Conservation (phyloP, 2,329 filamentous ascomycete genomes). For the Fusarium decemcellulare region DNA sequence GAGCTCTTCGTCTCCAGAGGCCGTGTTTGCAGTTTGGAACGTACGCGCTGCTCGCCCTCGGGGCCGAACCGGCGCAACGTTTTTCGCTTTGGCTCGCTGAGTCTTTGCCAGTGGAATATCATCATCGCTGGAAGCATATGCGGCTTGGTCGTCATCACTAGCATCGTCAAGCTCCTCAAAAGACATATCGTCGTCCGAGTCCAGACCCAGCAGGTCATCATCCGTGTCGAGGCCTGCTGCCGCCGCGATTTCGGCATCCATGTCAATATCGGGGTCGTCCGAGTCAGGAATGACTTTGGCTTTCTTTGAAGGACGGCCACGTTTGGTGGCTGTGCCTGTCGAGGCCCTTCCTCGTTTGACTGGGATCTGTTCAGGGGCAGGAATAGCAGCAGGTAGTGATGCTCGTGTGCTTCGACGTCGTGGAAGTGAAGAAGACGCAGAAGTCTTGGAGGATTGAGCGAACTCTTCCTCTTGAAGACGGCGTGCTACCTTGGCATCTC, state of each 20-base stretch:
- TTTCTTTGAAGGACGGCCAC: constrained; percentile 49
- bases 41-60: no score
- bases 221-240: constrained; percentile 37
- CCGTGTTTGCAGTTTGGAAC: no score
- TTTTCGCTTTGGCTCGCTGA: no score
- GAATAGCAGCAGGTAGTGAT: constrained; percentile 12
- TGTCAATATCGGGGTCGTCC: constrained; percentile 49
- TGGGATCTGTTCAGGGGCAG: constrained; percentile 18
- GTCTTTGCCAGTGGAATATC: constrained; percentile 39
- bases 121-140: constrained; percentile 47
- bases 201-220: constrained; percentile 13
- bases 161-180: constrained; percentile 35
- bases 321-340: constrained; percentile 28
- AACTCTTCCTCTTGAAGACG: constrained; percentile 54
- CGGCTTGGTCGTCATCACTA: constrained; percentile 29
- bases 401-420: constrained; percentile 32
- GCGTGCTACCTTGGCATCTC: constrained; percentile 51
- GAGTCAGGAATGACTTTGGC: constrained; percentile 49
- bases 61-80: neutral
- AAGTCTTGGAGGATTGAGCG: constrained; percentile 19
- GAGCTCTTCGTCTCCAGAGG: neutral
- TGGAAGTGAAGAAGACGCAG: constrained; percentile 14
- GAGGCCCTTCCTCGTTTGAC: constrained; percentile 47
- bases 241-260: constrained; percentile 51
- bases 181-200: constrained; percentile 30